phyloP scores from a whole-genome alignment of 345 rosid species.

The Aethionema arabicum region DNA sequence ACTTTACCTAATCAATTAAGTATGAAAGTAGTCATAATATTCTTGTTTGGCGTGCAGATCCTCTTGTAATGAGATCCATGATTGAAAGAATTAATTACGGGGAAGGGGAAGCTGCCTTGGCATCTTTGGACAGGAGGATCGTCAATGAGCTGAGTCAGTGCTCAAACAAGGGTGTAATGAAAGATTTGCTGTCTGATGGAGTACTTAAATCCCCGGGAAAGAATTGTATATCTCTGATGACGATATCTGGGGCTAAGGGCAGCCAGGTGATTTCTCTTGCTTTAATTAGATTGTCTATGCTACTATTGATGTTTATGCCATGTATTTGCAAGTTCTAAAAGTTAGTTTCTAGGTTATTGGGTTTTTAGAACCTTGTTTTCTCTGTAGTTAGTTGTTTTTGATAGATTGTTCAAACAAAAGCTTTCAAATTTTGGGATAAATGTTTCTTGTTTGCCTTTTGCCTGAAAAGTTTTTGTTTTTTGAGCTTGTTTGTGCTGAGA shows the following conservation, averaged over 20 bases:
- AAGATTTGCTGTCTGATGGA: slow-evolving; percentile 77
- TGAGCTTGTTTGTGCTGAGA: no score
- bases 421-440: background rate
- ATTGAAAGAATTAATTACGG: slow-evolving; percentile 70
- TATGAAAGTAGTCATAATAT: slow-evolving; percentile 4
- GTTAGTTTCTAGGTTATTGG: background rate
- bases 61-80: slow-evolving; percentile 53
- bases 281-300: slow-evolving; percentile 7
- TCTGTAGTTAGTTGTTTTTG: no score
- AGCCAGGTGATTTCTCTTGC: slow-evolving; percentile 65
- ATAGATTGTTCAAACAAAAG: background rate
- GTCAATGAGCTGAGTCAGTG: slow-evolving; percentile 66
- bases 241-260: slow-evolving; percentile 99
- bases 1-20: slow-evolving; percentile 15
- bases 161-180: slow-evolving; percentile 67
- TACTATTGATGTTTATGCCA: slow-evolving; percentile 17
- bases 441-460: background rate
- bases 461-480: no score
- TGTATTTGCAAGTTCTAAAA: slow-evolving; percentile 2
- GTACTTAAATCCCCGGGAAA: slow-evolving; percentile 73
- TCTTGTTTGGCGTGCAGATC: slow-evolving; percentile 49
- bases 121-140: slow-evolving; percentile 74
- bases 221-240: slow-evolving; percentile 94
- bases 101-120: slow-evolving; percentile 78
- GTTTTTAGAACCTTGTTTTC: no score